These are phyloP conservation scores for Diplodia corticola DNA, from an alignment of 2,329 filamentous ascomycete genomes.

Conservation along the genomic window DNA sequence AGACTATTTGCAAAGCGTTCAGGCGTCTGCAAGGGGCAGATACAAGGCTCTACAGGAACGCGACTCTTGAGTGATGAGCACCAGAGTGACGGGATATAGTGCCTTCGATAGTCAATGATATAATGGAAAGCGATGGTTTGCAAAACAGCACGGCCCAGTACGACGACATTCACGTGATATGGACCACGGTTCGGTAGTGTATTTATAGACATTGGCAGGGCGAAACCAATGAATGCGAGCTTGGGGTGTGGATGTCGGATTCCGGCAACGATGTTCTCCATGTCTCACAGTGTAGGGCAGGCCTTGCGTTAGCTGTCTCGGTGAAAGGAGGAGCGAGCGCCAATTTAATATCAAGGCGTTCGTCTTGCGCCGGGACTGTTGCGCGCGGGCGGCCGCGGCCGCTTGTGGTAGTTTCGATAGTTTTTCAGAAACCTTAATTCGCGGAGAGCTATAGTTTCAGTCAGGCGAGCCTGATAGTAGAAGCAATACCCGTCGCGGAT, in stretches of 20 bases:
- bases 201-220: background rate
- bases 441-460: background rate
- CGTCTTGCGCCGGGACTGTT: background rate
- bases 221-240: background rate
- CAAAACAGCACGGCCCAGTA: background rate
- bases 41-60: conserved; percentile 9
- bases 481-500: background rate
- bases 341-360: background rate
- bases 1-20: conserved; percentile 64
- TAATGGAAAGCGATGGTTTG: background rate
- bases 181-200: background rate
- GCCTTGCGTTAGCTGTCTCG: background rate
- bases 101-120: background rate
- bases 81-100: background rate
- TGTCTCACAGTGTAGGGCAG: conserved; percentile 3
- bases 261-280: conserved; percentile 8
- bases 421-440: conserved; percentile 1
- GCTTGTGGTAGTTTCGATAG: conserved; percentile 11
- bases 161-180: background rate
- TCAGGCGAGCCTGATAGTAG: background rate
- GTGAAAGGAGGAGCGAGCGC: background rate
- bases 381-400: background rate
- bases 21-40: conserved; percentile 66
- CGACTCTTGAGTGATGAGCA: background rate
- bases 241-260: background rate